These are phyloP conservation scores for Nannizziopsis arthrosporioides DNA, from an alignment of 2,329 filamentous ascomycete species.

Conservation along the genomic window DNA sequence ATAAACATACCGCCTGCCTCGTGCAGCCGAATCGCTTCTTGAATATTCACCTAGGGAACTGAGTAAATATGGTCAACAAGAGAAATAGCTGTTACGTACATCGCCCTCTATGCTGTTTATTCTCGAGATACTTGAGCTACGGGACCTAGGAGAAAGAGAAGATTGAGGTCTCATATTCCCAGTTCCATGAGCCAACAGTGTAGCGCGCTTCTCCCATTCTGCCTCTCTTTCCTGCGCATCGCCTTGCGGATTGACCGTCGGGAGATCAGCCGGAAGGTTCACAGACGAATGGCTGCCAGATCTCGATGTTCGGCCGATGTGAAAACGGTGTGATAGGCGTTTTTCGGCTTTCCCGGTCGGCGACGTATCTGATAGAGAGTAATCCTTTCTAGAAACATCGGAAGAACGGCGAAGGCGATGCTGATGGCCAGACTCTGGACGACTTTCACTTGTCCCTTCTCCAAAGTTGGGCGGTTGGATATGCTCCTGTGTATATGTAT, in stretches of 20 bases:
- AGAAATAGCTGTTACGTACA: constrained; percentile 22
- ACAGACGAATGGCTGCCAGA: constrained; percentile 49
- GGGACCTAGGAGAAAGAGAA: not conserved
- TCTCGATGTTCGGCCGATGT: constrained; percentile 44
- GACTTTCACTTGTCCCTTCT: constrained; percentile 21
- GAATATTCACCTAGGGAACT: constrained; percentile 50
- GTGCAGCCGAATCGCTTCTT: constrained; percentile 89
- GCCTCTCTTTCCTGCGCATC: constrained; percentile 50
- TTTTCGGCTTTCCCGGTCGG: constrained; percentile 20
- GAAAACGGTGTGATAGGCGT: constrained; percentile 56
- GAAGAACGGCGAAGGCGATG: constrained; percentile 26
- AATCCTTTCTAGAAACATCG: constrained; percentile 7
- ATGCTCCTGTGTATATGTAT: constrained; percentile 67
- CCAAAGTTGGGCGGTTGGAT: constrained; percentile 56
- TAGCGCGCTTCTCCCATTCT: constrained; percentile 87
- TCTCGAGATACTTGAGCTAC: constrained; percentile 25
- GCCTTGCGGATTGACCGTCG: constrained; percentile 46
- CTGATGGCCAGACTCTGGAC: constrained; percentile 22
- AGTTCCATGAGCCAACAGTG: constrained; percentile 60
- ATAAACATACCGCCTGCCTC: constrained; percentile 53
- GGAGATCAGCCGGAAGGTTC: constrained; percentile 68
- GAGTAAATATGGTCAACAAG: not conserved
- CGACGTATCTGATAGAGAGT: constrained; percentile 1
- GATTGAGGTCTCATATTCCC: constrained; percentile 27
- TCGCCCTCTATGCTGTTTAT: constrained; percentile 26